A percentile compares a stretch with the other conserved stretches of the same genome.
These are phyloP conservation scores for Otatea glauca DNA, from an alignment of 176 grass and related monocot genomes.

Conservation along the genomic window DNA sequence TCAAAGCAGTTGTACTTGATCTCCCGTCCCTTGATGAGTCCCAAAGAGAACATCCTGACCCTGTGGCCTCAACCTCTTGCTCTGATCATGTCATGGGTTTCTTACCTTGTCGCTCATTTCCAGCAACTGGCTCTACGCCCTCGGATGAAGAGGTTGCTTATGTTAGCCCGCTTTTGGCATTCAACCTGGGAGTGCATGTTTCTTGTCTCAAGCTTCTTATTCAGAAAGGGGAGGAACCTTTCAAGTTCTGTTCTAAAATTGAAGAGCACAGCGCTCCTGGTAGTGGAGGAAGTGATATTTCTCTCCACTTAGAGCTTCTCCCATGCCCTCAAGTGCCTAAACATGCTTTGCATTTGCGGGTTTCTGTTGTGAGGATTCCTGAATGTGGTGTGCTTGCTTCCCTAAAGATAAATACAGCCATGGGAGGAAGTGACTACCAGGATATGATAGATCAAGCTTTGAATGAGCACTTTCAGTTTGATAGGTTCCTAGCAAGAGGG, in stretches of 20 bases:
- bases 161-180: conserved; percentile 87
- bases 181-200: conserved; percentile 86
- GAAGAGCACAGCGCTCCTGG: conserved; percentile 17
- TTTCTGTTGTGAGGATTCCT: conserved; percentile 86
- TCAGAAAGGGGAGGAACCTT: conserved; percentile 52
- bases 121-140: conserved; percentile 9
- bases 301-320: conserved; percentile 67
- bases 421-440: conserved; percentile 74
- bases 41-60: conserved; percentile 15
- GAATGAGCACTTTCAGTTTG: conserved; percentile 79
- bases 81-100: conserved; percentile 60
- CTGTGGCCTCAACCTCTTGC: conserved; percentile 23
- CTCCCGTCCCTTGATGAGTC: conserved; percentile 30
- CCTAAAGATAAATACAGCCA: conserved; percentile 65
- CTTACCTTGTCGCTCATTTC: conserved; percentile 58
- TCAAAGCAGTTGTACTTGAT: conserved; percentile 72
- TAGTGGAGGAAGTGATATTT: conserved; percentile 37
- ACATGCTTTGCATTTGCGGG: conserved; percentile 82
- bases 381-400: conserved; percentile 88
- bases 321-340: conserved; percentile 70
- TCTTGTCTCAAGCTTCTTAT: conserved; percentile 77
- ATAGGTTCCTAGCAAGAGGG: conserved; percentile 80
- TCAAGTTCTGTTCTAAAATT: conserved; percentile 58
- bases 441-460: conserved; percentile 79
- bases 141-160: conserved; percentile 63